Evolutionary conservation across 495 filamentous ascomycete species (phyloP), one percentile per base, ranked within the genome.

Genomic region (Xylaria longipes): DNA sequence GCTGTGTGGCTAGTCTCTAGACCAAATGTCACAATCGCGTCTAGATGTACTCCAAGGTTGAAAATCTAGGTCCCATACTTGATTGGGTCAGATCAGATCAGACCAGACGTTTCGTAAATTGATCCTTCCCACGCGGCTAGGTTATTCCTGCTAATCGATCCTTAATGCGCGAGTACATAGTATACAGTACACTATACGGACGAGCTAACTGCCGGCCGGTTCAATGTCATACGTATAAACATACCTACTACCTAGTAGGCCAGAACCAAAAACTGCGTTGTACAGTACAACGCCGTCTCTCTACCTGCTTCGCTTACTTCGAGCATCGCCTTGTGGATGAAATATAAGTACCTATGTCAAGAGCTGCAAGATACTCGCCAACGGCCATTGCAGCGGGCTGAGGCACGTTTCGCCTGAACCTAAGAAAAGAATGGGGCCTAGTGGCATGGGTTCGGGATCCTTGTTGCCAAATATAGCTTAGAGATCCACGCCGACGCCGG

Each of bases 361-460:
- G 25, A 50, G n/a, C 46, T n/a, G 46, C 46, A 25, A 50, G 7
- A n/a, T 50, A 22, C 50, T 14, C 50, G 50, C 46, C 5, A 2
- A 67, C 33, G 2, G 3, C 43, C 11, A 56, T 15, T 48, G 48
- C 46, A n/a, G 11, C 48, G 65, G 64, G 65, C 65, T 67, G 65
- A 67, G 48, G 65, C 65, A 67, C 12, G 65, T 56, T 67, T 67
- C 65, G 48, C 65, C 60, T 29, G 37, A 43, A 33, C 37, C 60
- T 37, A 25, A 72, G 58, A 75, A 62, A 66, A 63, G 58, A 57
- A 64, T 45, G 67, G 41, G 62, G 45, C 37, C 50, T 66, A 58
- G 14, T 39, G 57, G 29, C 33, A 75, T 72, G 75, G 75, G 75
- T 61, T 75, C 71, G 71, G 65, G 73, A 77, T 77, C 75, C 75